Base-by-base conservation (phyloP, 108 stramenopile genomes). In the Phaeodactylum tricornutum region DNA sequence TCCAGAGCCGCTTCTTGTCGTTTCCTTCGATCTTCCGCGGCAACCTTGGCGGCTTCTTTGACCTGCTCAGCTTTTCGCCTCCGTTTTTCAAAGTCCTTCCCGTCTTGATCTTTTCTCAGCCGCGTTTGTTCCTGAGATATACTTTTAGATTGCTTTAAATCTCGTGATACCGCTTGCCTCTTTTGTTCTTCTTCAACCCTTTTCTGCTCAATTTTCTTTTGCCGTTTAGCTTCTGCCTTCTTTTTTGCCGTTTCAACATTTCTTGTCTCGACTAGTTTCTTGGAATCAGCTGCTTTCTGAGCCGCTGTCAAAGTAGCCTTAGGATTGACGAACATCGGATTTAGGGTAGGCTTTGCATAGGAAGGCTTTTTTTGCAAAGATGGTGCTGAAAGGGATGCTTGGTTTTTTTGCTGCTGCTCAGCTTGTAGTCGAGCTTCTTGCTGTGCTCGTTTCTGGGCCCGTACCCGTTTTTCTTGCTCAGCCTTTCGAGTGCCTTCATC, bases 361-460 rank as follows among this genome's bases (percentile, higher is more conserved):
- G n/a, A n/a, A n/a, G n/a, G n/a, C n/a, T n/a, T n/a, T n/a, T n/a
- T n/a, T n/a, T n/a, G n/a, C n/a, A n/a, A n/a, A n/a, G n/a, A n/a
- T n/a, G n/a, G n/a, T n/a, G n/a, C n/a, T n/a, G n/a, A n/a, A n/a
- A n/a, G n/a, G n/a, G n/a, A n/a, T n/a, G n/a, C n/a, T n/a, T n/a
- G n/a, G n/a, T n/a, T n/a, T n/a, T n/a, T n/a, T n/a, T n/a, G n/a
- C 61, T n/a, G 30, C 47, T 21, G 4, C 34, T 43, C 15, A 8
- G 17, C 21, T 40, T 29, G 55, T 50, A 21, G 21, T 29, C 11
- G 41, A 22, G 46, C 48, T 9, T 36, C 45, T 26, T 50, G 64
- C 53, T 65, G 53, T 39, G 34, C 36, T 73, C 57, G 50, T 42
- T 21, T 56, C 53, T 25, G 59, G 66, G 1, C 15, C 42, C 9